Evolutionary conservation across 441 rosid genomes (phyloP).

Genomic region (Gossypium gossypioides): DNA sequence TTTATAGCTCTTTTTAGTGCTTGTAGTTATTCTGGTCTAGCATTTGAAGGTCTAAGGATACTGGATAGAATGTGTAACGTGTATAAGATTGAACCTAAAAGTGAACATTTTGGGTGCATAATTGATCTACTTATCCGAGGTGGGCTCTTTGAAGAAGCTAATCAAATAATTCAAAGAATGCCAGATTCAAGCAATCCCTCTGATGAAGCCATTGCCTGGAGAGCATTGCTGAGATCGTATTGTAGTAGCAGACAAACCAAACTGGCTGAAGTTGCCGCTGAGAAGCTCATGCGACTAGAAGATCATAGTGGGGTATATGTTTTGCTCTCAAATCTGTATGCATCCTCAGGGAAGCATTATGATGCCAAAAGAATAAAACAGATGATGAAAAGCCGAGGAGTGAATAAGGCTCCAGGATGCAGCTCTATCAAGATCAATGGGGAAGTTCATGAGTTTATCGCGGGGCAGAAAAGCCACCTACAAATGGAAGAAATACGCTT

Average conservation of each 20-base stretch:
- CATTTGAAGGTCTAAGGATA: constrained; percentile 36
- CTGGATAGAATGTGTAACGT: constrained; percentile 33
- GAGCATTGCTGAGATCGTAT: constrained; percentile 32
- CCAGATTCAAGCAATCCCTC: constrained; percentile 21
- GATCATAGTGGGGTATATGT: constrained; percentile 34
- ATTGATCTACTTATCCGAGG: constrained; percentile 47
- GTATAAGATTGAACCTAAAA: constrained; percentile 38
- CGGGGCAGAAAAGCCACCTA: constrained; percentile 39
- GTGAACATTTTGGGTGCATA: constrained; percentile 50
- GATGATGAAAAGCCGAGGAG: constrained; percentile 56
- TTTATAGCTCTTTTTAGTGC: constrained; percentile 50
- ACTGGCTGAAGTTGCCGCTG: constrained; percentile 35
- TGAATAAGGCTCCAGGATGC: constrained; percentile 54
- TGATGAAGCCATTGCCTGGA: constrained; percentile 45
- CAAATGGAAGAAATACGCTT: constrained; percentile 31
- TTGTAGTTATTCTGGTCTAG: constrained; percentile 54
- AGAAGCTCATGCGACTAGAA: constrained; percentile 32
- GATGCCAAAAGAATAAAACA: constrained; percentile 42
- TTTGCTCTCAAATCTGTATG: constrained; percentile 47
- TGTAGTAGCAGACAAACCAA: constrained; percentile 25
- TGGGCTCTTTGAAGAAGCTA: constrained; percentile 54
- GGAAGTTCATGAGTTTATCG: constrained; percentile 37
- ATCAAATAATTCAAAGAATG: constrained; percentile 30
- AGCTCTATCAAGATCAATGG: constrained; percentile 48
- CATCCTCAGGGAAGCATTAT: constrained; percentile 36